Conservation (phyloP, 805 yeast genomes). For the Metschnikowia gruessii region DNA sequence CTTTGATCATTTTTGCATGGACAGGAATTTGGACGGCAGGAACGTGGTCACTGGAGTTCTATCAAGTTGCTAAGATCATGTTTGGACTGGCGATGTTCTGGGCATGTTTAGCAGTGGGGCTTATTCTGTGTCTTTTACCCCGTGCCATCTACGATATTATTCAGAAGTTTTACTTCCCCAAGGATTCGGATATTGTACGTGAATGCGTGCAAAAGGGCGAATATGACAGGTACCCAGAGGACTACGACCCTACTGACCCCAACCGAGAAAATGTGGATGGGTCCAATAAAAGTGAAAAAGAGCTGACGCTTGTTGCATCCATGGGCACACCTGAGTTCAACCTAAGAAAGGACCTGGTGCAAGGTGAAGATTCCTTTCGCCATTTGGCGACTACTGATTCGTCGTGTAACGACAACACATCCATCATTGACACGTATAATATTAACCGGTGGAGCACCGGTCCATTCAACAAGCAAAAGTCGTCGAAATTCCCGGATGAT, state of each 20-base stretch:
- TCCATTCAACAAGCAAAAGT: slow-evolving; percentile 33
- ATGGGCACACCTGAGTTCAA: slow-evolving; percentile 5
- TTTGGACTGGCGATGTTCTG: slow-evolving; percentile 63
- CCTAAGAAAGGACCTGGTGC: slow-evolving; percentile 3
- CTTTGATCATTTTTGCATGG: slow-evolving; percentile 66
- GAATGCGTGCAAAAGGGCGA: slow-evolving; percentile 69
- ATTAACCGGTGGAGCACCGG: slow-evolving; percentile 27
- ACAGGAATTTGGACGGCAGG: slow-evolving; percentile 75
- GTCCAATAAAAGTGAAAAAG: slow-evolving; percentile 1
- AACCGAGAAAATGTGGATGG: slow-evolving; percentile 41
- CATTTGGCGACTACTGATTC: slow-evolving; percentile 29
- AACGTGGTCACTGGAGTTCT: slow-evolving; percentile 52
- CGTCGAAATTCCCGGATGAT: slow-evolving; percentile 45
- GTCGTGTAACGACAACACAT: slow-evolving; percentile 34
- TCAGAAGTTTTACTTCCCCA: slow-evolving; percentile 53
- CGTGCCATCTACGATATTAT: slow-evolving; percentile 60
- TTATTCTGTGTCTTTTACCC: slow-evolving; percentile 62
- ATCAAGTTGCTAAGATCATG: slow-evolving; percentile 53
- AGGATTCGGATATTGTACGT: slow-evolving; percentile 69
- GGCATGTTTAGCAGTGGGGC: slow-evolving; percentile 67
- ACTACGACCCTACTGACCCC: slow-evolving; percentile 82
- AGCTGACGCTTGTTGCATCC: slow-evolving; percentile 1
- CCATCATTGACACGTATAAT: slow-evolving; percentile 34
- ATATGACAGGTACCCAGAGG: slow-evolving; percentile 59
- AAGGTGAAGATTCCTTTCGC: slow-evolving; percentile 1